Evolutionary conservation across 306 rosid species (phyloP).

Genomic region (Alnus rubra): DNA sequence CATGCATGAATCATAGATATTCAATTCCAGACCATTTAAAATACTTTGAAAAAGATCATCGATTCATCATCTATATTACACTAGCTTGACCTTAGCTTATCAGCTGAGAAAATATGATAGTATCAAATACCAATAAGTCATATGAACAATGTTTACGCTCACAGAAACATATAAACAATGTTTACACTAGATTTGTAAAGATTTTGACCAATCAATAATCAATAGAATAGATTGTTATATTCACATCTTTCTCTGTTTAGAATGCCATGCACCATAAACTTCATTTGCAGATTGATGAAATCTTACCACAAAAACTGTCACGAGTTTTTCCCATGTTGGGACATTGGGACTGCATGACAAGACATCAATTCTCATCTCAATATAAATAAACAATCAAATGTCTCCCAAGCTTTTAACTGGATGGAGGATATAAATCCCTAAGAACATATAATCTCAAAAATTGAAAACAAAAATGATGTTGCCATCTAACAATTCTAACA

Average conservation of each 20-base stretch:
- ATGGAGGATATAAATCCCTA: neutral
- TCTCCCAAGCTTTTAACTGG: neutral
- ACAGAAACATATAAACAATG: neutral
- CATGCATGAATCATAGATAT: conserved; percentile 15
- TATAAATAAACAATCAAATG: neutral
- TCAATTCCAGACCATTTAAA: neutral
- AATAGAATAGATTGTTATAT: neutral
- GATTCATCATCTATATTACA: neutral
- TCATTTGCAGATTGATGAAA: neutral
- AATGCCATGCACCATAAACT: neutral
- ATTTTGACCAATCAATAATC: neutral
- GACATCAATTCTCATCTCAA: neutral
- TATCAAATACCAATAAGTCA: neutral
- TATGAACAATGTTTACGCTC: neutral
- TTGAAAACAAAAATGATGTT: neutral
- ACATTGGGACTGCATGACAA: neutral
- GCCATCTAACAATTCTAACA: neutral
- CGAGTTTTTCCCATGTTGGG: neutral
- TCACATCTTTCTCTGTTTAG: neutral
- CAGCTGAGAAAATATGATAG: neutral
- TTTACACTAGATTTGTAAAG: neutral
- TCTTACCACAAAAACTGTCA: neutral
- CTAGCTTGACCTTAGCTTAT: neutral
- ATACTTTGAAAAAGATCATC: neutral
- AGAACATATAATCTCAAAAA: neutral